Evolutionary conservation across 2,329 filamentous ascomycete species (phyloP).

Genomic region (Fusarium sp.): DNA sequence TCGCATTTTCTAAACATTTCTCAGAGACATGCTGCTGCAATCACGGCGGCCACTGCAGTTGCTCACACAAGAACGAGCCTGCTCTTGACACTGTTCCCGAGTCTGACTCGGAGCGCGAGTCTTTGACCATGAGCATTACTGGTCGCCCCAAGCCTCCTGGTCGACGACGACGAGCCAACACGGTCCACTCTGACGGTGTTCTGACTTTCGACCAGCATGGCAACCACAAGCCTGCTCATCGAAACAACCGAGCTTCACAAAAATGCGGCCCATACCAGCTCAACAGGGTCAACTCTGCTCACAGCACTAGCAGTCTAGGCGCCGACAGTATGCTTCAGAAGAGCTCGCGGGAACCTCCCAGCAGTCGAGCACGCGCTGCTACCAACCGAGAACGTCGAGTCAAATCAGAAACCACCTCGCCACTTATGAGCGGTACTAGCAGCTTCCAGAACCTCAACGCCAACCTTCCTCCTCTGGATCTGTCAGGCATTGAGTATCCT

Average conservation of each 20-base stretch:
- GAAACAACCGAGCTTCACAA: conserved; percentile 70
- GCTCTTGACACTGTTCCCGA: conserved; percentile 72
- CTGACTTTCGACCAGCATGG: conserved; percentile 73
- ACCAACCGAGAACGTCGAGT: conserved; percentile 63
- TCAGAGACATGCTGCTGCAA: conserved; percentile 77
- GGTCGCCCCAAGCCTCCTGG: conserved; percentile 57
- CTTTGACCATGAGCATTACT: conserved; percentile 44
- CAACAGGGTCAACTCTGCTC: conserved; percentile 68
- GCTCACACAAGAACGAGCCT: conserved; percentile 72
- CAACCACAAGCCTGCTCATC: conserved; percentile 72
- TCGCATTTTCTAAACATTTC: conserved; percentile 35
- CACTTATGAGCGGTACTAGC: conserved; percentile 62
- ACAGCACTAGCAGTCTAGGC: conserved; percentile 64
- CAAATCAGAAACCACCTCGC: conserved; percentile 73
- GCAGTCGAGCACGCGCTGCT: conserved; percentile 53
- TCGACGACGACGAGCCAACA: conserved; percentile 70
- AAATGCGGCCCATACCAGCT: conserved; percentile 73
- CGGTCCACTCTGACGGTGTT: conserved; percentile 70
- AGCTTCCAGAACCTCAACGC: conserved; percentile 65
- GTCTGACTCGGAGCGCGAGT: conserved; percentile 68
- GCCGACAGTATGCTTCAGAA: conserved; percentile 58
- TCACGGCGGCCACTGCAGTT: conserved; percentile 75
- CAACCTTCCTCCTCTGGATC: conserved; percentile 68
- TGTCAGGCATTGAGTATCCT: conserved; percentile 67
- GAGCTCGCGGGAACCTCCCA: conserved; percentile 52